Evolutionary conservation across 768 basidiomycete genomes (phyloP), one percentile per base, ranked within the genome.

Genomic region (Rhizopogon vesiculosus): DNA sequence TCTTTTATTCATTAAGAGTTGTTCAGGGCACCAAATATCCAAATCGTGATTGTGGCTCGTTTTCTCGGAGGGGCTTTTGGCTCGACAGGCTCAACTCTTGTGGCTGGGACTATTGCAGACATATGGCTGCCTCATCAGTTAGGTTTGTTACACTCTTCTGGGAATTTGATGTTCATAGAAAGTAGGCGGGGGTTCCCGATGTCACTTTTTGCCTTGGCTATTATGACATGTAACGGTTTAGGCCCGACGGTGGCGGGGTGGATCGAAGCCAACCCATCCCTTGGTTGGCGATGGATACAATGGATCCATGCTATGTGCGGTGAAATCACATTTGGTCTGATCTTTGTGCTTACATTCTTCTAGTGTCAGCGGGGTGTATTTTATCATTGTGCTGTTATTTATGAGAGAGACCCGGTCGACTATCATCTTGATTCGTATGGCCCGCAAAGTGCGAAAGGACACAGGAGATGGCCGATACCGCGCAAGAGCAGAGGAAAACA

Each of bases 201-300:
- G 89, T 75, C 86, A 0, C 64, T 87, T 1, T 94, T 91, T 65
- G 75, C 87, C 0, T 61, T 84, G 6, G 71, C 76, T 0, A 86
- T 85, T 0, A 65, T 91, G 9, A 79, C 77, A 1, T 84, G 82
- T 0, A 83, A 79, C 0, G 87, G 83, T 1, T 39, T 91, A 1
- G 89, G 84, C 3, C 84, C 89, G 1, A 65, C 87, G 0, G 64
- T 78, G 2, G 81, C 83, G 28, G 85, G 85, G n/a, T 89, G 83
- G 82, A 75, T 88, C 22, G 85, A 89, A 62, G 76, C 80, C 59
- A 80, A 83, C 57, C 64, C 72, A 0, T 70, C 70, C 18, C 65
- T 91, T 1, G 75, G 76, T 57, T 92, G 91, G 89, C 75, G 88
- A 25, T 91, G 90, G 88, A 89, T 93, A 19, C 83, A 90, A 62